These are phyloP conservation scores for Magnaporthiopsis poae DNA, from an alignment of 2,329 filamentous ascomycete species.

Conservation along the genomic window DNA sequence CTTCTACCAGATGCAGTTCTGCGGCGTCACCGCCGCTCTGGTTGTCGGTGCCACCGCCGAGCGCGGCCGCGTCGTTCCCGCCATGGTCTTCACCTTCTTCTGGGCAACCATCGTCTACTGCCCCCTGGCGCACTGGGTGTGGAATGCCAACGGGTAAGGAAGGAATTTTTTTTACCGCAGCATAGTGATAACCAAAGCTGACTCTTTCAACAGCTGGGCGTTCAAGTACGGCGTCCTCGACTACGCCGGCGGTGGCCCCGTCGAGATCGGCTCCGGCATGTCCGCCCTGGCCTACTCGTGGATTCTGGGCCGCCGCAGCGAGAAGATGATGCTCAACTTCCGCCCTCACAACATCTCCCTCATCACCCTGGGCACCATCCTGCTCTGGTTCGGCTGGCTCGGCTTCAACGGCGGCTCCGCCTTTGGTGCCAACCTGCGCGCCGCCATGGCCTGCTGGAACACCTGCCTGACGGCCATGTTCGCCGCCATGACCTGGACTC, in stretches of 20 bases:
- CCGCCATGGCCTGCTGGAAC: constrained; percentile 97
- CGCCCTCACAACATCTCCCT: constrained; percentile 96
- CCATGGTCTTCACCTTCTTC: constrained; percentile 90
- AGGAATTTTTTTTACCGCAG: no score
- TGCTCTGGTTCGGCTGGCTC: constrained; percentile 98
- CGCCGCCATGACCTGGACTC: constrained; percentile 81
- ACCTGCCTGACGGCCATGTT: constrained; percentile 84
- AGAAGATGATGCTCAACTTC: constrained; percentile 99
- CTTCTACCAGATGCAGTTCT: constrained; percentile 99
- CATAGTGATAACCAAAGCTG: no score
- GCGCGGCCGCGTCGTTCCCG: constrained; percentile 81
- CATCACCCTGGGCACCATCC: constrained; percentile 86
- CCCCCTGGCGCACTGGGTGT: constrained; percentile 90
- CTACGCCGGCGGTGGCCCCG: constrained; percentile 90
- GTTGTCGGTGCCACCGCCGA: constrained; percentile 87
- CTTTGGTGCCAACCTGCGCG: constrained; percentile 87
- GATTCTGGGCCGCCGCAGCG: constrained; percentile 89
- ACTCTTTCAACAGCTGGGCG: constrained; percentile 47
- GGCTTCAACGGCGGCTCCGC: constrained; percentile 96
- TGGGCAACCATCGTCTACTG: constrained; percentile 98
- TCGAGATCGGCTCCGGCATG: constrained; percentile 91
- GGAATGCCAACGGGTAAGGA: constrained; percentile 68
- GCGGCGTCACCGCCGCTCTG: constrained; percentile 82
- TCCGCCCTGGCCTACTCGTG: constrained; percentile 90
- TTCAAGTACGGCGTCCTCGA: constrained; percentile 86